These are phyloP conservation scores for Phytophthora meadii DNA, from an alignment of 352 stramenopile species.

Conservation along the genomic window DNA sequence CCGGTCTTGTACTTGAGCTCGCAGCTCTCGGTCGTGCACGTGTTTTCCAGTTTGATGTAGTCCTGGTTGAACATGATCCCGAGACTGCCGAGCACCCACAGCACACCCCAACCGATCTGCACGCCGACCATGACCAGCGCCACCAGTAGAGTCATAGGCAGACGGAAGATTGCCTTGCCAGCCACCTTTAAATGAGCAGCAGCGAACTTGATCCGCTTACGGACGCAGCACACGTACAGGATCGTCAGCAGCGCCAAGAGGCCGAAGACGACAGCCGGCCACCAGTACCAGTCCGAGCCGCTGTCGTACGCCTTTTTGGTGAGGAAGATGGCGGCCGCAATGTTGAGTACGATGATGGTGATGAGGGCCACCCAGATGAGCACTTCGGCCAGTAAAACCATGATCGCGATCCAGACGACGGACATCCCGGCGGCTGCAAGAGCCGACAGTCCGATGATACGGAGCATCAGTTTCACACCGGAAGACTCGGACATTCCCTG, in stretches of 20 bases:
- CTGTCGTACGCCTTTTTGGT: conserved; percentile 75
- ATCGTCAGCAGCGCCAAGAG: conserved; percentile 57
- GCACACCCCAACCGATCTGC: conserved; percentile 86
- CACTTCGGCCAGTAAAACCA: conserved; percentile 72
- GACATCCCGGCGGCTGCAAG: conserved; percentile 68
- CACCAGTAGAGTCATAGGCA: conserved; percentile 85
- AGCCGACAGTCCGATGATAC: conserved; percentile 59
- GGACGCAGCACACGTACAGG: conserved; percentile 73
- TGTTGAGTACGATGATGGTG: conserved; percentile 46
- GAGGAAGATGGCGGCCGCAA: conserved; percentile 65
- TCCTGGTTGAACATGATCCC: conserved; percentile 84
- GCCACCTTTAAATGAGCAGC: conserved; percentile 91
- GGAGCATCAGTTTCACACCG: conserved; percentile 64
- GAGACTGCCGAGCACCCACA: conserved; percentile 87
- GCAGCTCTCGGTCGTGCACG: conserved; percentile 60
- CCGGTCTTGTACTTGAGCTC: conserved; percentile 53
- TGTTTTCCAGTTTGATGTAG: conserved; percentile 62
- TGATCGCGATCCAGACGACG: conserved; percentile 78
- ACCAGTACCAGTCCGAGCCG: conserved; percentile 68
- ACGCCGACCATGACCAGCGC: conserved; percentile 86
- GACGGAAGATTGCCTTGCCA: conserved; percentile 82
- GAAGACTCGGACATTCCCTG: conserved; percentile 44
- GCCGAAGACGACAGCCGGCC: conserved; percentile 65
- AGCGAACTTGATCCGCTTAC: conserved; percentile 93
- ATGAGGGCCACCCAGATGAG: conserved; percentile 59